Percentiles rank a stretch among this genome's conserved stretches.
phyloP scores from a whole-genome alignment of 2,329 filamentous ascomycete species.

The Ilyonectria robusta region DNA sequence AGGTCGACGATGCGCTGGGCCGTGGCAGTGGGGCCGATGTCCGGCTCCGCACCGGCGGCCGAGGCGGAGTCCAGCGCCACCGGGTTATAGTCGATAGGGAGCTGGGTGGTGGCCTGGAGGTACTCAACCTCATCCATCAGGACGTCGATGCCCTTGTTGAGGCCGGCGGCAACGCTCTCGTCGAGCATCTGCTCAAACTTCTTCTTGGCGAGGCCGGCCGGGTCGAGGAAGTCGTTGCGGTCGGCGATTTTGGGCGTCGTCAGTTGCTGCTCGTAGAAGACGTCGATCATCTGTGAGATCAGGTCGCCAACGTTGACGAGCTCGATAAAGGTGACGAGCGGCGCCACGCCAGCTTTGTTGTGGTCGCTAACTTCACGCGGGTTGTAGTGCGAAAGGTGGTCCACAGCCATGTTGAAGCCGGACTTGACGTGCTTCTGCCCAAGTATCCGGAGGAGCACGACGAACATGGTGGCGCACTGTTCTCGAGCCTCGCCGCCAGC shows the following conservation, averaged over 20 bases:
- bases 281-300: conserved; percentile 98
- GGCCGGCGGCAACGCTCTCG: conserved; percentile 92
- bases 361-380: conserved; percentile 85
- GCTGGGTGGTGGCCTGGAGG: conserved; percentile 89
- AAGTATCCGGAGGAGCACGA: conserved; percentile 85
- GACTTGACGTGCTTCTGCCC: conserved; percentile 89
- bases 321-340: conserved; percentile 95
- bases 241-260: conserved; percentile 86
- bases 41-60: conserved; percentile 49
- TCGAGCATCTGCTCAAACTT: conserved; percentile 99
- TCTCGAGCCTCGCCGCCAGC: conserved; percentile 86
- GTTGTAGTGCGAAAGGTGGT: conserved; percentile 91
- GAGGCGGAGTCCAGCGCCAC: conserved; percentile 36
- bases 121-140: conserved; percentile 99
- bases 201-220: conserved; percentile 94
- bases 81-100: conserved; percentile 92
- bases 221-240: conserved; percentile 93
- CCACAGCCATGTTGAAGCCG: conserved; percentile 95
- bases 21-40: conserved; percentile 81
- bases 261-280: conserved; percentile 98
- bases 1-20: conserved; percentile 87
- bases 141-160: conserved; percentile 98
- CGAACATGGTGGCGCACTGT: conserved; percentile 92
- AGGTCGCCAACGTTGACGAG: conserved; percentile 98
- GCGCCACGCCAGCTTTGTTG: conserved; percentile 82